phyloP scores from a whole-genome alignment of 192 early-diverging fungal genomes.

The Linderina pennispora region DNA sequence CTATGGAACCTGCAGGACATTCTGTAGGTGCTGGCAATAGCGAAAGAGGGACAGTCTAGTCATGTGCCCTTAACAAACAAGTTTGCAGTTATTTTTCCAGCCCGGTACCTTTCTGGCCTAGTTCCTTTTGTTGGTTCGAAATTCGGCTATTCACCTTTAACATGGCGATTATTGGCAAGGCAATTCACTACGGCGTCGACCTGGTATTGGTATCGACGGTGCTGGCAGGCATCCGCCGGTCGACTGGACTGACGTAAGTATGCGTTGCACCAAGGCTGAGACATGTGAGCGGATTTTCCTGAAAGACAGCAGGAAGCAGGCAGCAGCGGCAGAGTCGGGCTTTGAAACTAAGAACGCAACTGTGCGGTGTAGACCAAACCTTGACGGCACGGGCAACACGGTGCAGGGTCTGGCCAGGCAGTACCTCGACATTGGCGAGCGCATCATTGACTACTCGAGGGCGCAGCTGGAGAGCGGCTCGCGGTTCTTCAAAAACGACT shows the following conservation, averaged over 20 bases:
- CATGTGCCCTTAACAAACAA: no score
- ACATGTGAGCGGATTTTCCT: no score
- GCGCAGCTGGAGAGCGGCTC: constrained; percentile 11
- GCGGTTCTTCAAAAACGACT: constrained; percentile 11
- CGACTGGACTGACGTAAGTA: constrained; percentile 29
- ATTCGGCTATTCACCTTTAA: no score
- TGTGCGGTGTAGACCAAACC: constrained; percentile 11
- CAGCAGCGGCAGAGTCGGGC: no score
- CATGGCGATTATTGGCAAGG: constrained; percentile 21
- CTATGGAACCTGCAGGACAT: constrained; percentile 18
- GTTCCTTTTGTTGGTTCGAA: not conserved
- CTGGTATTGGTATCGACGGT: constrained; percentile 27
- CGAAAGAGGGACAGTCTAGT: no score
- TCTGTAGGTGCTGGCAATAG: not conserved
- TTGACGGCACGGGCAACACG: constrained; percentile 3
- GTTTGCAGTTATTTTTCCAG: not conserved
- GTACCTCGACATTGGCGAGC: constrained; percentile 29
- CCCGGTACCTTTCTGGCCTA: not conserved
- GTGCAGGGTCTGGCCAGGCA: constrained; percentile 2
- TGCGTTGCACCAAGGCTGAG: no score
- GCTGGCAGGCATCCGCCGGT: constrained; percentile 32
- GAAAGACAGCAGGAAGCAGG: not conserved
- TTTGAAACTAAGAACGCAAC: not conserved
- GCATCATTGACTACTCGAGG: constrained; percentile 12
- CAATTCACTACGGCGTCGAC: constrained; percentile 21